These are phyloP conservation scores for Aureobasidium namibiae DNA, from an alignment of 2,329 filamentous ascomycete species.

Conservation along the genomic window DNA sequence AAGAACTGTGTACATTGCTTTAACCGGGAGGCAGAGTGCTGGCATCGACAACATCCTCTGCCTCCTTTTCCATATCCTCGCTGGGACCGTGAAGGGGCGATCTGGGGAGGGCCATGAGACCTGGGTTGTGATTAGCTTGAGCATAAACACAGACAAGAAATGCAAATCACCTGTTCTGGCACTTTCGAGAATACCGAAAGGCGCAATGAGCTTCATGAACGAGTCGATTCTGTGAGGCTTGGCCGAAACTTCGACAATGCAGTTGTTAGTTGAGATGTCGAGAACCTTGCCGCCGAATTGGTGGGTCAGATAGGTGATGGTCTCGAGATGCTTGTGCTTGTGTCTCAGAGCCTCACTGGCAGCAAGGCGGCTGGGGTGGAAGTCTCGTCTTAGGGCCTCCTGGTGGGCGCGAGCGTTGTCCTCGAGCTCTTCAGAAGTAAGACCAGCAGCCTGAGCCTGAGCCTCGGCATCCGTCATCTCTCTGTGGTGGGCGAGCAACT, in stretches of 20 bases:
- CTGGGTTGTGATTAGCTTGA: constrained; percentile 26
- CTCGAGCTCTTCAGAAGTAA: constrained; percentile 21
- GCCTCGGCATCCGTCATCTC: constrained; percentile 62
- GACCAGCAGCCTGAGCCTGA: constrained; percentile 15
- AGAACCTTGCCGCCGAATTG: constrained; percentile 97
- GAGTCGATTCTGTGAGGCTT: constrained; percentile 92
- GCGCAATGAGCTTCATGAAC: constrained; percentile 89
- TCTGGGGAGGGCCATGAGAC: constrained; percentile 91
- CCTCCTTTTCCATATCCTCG: constrained; percentile 68
- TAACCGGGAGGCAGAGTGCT: constrained; percentile 90
- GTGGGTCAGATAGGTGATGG: constrained; percentile 92
- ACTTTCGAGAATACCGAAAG: constrained; percentile 94
- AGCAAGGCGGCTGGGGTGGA: constrained; percentile 81
- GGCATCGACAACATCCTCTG: constrained; percentile 88
- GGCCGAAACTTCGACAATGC: constrained; percentile 92
- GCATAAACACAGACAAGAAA: not conserved
- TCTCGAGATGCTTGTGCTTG: constrained; percentile 95
- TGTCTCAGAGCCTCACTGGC: constrained; percentile 83
- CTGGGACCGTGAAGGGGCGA: constrained; percentile 73
- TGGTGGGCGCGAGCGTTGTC: constrained; percentile 19
- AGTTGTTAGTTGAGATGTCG: constrained; percentile 97
- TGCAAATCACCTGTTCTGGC: constrained; percentile 62
- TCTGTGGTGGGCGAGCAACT: constrained; percentile 87
- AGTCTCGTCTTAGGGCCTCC: constrained; percentile 51
- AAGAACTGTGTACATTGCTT: constrained; percentile 18